Evolutionary conservation across 2,329 filamentous ascomycete genomes (phyloP).

Genomic region (Xylaria sp.): DNA sequence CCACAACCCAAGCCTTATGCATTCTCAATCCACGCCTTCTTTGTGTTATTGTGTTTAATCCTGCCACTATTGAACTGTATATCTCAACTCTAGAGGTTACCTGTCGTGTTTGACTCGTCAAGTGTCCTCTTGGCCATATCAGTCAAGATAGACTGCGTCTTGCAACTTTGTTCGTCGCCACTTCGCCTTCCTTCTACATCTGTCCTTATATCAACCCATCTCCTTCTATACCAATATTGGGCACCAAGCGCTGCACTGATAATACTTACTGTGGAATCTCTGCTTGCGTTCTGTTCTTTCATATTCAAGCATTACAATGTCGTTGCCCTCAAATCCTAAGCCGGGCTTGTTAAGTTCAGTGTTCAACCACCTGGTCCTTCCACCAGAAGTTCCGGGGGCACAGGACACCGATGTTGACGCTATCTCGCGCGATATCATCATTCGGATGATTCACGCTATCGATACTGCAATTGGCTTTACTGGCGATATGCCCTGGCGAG

Average conservation of each 20-base stretch:
- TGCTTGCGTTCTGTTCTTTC: background rate
- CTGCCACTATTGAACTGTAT: background rate
- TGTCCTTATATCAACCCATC: too few species aligned
- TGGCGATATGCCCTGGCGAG: slow-evolving; percentile 30
- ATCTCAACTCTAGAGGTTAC: background rate
- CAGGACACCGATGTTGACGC: slow-evolving; percentile 48
- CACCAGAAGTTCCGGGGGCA: slow-evolving; percentile 52
- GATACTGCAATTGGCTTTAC: slow-evolving; percentile 15
- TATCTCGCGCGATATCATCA: slow-evolving; percentile 46
- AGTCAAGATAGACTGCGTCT: background rate
- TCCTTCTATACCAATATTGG: background rate
- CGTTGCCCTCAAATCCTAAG: background rate
- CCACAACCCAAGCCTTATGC: background rate
- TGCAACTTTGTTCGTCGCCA: background rate
- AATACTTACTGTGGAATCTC: background rate
- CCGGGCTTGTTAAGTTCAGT: slow-evolving; percentile 40
- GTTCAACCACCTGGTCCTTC: slow-evolving; percentile 57
- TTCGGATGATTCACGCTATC: slow-evolving; percentile 42
- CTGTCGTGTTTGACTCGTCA: background rate
- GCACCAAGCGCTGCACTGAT: too few species aligned
- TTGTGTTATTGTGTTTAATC: background rate
- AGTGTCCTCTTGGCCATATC: background rate
- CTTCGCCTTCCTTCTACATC: background rate
- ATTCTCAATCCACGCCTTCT: background rate
- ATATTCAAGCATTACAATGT: background rate